Evolutionary conservation across 257 asterid species (phyloP), one percentile per base, ranked within the genome.

Genomic region (Solanum rostratum): DNA sequence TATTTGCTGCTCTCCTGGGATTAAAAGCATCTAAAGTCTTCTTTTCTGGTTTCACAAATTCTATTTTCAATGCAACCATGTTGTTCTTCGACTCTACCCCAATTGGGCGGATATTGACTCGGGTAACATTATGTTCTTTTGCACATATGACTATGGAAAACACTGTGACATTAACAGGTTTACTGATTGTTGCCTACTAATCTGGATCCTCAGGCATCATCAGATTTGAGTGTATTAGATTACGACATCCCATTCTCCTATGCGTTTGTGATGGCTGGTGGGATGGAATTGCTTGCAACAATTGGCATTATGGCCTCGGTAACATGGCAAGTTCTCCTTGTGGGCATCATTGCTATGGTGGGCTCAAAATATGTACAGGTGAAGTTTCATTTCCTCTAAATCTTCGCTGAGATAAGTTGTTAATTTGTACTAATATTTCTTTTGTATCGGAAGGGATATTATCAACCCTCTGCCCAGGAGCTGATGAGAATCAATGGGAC

Each of bases 71-170:
- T 49, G 97, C 98, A 70, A 96, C 98, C 0, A 94, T 94, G 97
- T 92, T 90, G 73, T 94, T 94, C 89, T 94, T 94, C 10, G 98
- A 94, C 86, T 94, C 97, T 80, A 94, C 98, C 49, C 98, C 98
- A 10, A 91, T 92, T 54, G 97, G 98, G 63, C 90, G 98, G 87
- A 93, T 94, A 68, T 80, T 94, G 66, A 91, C 95, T 10, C 90
- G 98, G n/a, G 98, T 94, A 91, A 88, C 90, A 85, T 37, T 30
- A 29, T 45, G 24, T 60, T 57, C 24, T 57, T 73, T 30, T 79
- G 57, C 57, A 43, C 33, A 3, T 78, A 15, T 60, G 12, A 37
- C 41, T 20, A 49, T 8, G 2, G 53, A 24, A 10, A 60, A 45
- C 24, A 24, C 7, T 24, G 43, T 74, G 22, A 24, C 39, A 14